Evolutionary conservation across 371 early-diverging fungal species (phyloP).

Genomic region (Phascolomyces articulosus): DNA sequence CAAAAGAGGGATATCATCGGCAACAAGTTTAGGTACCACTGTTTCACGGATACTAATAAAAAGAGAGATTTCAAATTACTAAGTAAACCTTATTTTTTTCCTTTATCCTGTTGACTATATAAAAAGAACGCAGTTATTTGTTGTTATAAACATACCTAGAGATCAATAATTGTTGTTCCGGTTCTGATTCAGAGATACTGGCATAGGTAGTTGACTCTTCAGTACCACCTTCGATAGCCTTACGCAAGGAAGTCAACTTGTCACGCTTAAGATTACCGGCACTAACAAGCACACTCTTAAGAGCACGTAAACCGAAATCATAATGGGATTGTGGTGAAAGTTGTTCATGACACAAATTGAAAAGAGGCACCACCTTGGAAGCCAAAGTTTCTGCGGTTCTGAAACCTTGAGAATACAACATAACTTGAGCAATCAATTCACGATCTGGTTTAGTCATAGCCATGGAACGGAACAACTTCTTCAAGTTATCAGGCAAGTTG

Average conservation of each 20-base stretch:
- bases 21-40: slow-evolving; percentile 95
- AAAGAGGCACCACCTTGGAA: slow-evolving; percentile 95
- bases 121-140: no score
- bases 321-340: slow-evolving; percentile 96
- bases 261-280: slow-evolving; percentile 98
- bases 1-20: slow-evolving; percentile 90
- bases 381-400: slow-evolving; percentile 93
- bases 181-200: slow-evolving; percentile 65
- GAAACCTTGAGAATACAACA: slow-evolving; percentile 99
- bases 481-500: slow-evolving; percentile 97
- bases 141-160: slow-evolving; percentile 43
- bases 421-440: slow-evolving; percentile 97
- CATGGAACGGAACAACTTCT: slow-evolving; percentile 97
- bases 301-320: slow-evolving; percentile 98
- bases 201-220: slow-evolving; percentile 49
- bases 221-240: slow-evolving; percentile 40
- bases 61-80: slow-evolving; percentile 1
- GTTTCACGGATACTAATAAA: slow-evolving; percentile 93
- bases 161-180: slow-evolving; percentile 94
- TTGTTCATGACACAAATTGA: slow-evolving; percentile 94
- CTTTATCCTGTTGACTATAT: no score
- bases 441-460: slow-evolving; percentile 99
- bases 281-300: slow-evolving; percentile 97
- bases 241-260: slow-evolving; percentile 62
- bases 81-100: not conserved